A percentile compares a stretch with the other conserved stretches of the same genome.
Evolutionary conservation across 164 flowering plant species (phyloP).

Genomic region (Berberis thunbergii): DNA sequence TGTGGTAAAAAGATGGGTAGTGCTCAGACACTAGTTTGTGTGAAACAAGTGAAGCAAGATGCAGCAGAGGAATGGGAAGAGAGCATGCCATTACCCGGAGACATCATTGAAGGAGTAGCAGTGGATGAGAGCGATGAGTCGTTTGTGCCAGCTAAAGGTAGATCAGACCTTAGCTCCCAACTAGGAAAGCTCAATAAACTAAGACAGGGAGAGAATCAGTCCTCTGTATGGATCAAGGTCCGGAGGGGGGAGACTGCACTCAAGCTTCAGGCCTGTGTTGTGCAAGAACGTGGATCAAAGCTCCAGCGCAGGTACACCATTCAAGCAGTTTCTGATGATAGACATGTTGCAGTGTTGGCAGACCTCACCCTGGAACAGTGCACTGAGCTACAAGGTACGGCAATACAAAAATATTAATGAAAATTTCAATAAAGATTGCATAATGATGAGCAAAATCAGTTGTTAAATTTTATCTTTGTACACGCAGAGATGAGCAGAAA

Average conservation of each 20-base stretch:
- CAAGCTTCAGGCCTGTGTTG: conserved; percentile 34
- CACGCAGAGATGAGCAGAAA: not conserved
- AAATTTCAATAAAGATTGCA: not conserved
- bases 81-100: conserved; percentile 61
- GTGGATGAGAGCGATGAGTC: conserved; percentile 19
- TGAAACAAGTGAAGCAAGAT: conserved; percentile 44
- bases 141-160: conserved; percentile 23
- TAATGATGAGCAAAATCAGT: not conserved
- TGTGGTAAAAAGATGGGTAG: not conserved
- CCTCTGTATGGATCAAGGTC: conserved; percentile 31
- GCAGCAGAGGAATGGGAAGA: conserved; percentile 46
- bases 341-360: conserved; percentile 45
- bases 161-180: conserved; percentile 34
- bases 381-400: conserved; percentile 42
- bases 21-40: conserved; percentile 31
- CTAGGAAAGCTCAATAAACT: conserved; percentile 28
- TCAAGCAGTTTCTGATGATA: conserved; percentile 32
- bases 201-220: conserved; percentile 5
- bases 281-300: conserved; percentile 19
- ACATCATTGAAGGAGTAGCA: conserved; percentile 43
- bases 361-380: conserved; percentile 46
- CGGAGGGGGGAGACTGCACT: conserved; percentile 33
- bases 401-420: not conserved
- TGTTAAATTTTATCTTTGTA: not conserved
- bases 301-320: conserved; percentile 35